Evolutionary conservation across 805 yeast genomes (phyloP).

Genomic region (Saccharomycopsis sp.): DNA sequence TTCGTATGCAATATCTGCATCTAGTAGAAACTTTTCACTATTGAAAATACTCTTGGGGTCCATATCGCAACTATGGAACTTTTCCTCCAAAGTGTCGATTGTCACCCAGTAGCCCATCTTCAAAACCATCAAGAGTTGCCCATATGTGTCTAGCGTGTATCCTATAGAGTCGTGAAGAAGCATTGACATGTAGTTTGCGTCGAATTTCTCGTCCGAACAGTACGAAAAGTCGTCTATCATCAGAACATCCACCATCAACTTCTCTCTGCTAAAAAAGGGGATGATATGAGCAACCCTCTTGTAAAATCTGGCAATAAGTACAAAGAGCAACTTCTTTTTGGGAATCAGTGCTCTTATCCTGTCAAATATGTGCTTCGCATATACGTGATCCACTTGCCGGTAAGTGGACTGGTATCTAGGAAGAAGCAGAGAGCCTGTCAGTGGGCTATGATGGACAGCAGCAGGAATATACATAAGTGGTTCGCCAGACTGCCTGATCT

Average conservation of each 20-base stretch:
- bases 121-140: constrained; percentile 12
- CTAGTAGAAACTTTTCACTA: constrained; percentile 11
- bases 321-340: constrained; percentile 5
- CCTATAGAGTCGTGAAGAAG: constrained; percentile 2
- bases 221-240: not conserved
- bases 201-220: constrained; percentile 2
- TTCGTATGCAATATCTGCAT: constrained; percentile 1
- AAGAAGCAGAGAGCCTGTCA: not conserved
- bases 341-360: constrained; percentile 10
- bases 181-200: not conserved
- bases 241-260: not conserved
- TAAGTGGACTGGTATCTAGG: not conserved
- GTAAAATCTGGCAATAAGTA: constrained; percentile 15
- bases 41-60: constrained; percentile 2
- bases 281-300: constrained; percentile 10
- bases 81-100: constrained; percentile 11
- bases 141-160: constrained; percentile 16
- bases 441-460: not conserved
- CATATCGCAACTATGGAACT: constrained; percentile 9
- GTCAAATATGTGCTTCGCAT: constrained; percentile 4
- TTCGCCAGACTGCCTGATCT: constrained; percentile 4
- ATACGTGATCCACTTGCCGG: not conserved
- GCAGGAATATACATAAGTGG: constrained; percentile 10
- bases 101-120: constrained; percentile 7
- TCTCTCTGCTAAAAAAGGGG: constrained; percentile 12